Conservation (phyloP, 805 yeast species). For the Monosporozyma servazzii region DNA sequence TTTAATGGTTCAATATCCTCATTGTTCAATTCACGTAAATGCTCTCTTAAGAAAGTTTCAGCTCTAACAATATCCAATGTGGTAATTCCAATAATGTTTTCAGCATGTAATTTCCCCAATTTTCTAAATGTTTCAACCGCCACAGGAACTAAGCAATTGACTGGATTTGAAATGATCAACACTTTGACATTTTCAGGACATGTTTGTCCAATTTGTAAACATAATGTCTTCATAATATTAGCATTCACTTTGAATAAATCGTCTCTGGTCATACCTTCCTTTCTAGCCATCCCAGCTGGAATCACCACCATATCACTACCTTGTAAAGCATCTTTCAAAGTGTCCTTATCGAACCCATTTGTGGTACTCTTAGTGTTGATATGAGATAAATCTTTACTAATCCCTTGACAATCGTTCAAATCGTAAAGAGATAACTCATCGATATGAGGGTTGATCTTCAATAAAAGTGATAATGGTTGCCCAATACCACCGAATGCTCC, state of each 20-base stretch:
- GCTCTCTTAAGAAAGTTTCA: constrained; percentile 49
- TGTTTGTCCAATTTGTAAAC: constrained; percentile 55
- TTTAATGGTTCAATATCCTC: constrained; percentile 33
- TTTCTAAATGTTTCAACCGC: constrained; percentile 70
- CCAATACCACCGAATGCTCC: constrained; percentile 90
- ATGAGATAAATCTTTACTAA: constrained; percentile 72
- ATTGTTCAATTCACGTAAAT: constrained; percentile 4
- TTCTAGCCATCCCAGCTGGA: constrained; percentile 86
- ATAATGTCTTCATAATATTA: constrained; percentile 68
- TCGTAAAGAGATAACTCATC: constrained; percentile 64
- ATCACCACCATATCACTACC: constrained; percentile 82
- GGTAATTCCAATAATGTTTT: constrained; percentile 76
- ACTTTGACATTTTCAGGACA: constrained; percentile 57
- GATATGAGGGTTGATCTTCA: constrained; percentile 64
- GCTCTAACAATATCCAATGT: constrained; percentile 72
- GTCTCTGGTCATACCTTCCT: constrained; percentile 85
- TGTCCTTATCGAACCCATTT: constrained; percentile 59
- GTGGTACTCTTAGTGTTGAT: constrained; percentile 66
- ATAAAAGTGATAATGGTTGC: constrained; percentile 53
- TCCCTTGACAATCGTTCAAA: constrained; percentile 70
- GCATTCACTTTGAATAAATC: constrained; percentile 80
- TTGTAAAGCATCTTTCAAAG: constrained; percentile 55
- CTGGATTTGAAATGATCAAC: constrained; percentile 69
- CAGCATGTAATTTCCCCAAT: constrained; percentile 64
- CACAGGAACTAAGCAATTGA: constrained; percentile 76